A percentile compares a stretch with the other conserved stretches of the same genome.
These are phyloP conservation scores for Immersiporthe knoxdaviesiana DNA, from an alignment of 2,329 filamentous ascomycete species.

Conservation along the genomic window DNA sequence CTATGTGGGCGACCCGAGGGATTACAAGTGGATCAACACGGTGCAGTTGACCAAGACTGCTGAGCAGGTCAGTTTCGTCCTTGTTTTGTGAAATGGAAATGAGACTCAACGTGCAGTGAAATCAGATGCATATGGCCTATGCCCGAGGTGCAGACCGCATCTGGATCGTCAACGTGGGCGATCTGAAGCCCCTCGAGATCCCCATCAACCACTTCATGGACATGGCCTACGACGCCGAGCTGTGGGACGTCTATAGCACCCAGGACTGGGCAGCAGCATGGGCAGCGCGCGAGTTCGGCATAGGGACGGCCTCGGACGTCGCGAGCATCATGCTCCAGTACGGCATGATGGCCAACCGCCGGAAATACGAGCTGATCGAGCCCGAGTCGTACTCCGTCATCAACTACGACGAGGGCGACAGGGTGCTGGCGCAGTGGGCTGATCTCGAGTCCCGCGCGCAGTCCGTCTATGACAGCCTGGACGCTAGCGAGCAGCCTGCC, in stretches of 20 bases:
- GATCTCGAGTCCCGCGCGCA: conserved; percentile 57
- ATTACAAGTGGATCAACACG: conserved; percentile 66
- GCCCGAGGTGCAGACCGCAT: conserved; percentile 61
- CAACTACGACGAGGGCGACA: conserved; percentile 67
- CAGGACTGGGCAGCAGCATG: conserved; percentile 56
- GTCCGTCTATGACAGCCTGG: conserved; percentile 57
- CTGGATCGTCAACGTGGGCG: conserved; percentile 70
- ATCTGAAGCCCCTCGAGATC: conserved; percentile 66
- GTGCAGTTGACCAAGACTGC: conserved; percentile 64
- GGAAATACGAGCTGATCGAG: conserved; percentile 67
- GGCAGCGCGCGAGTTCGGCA: conserved; percentile 60
- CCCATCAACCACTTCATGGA: conserved; percentile 71
- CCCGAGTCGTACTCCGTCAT: conserved; percentile 61
- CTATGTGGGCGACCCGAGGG: conserved; percentile 52
- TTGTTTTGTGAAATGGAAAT: not conserved
- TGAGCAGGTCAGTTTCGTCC: conserved; percentile 43
- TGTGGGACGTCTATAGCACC: conserved; percentile 60
- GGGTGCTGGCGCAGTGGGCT: conserved; percentile 59
- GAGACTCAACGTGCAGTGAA: conserved; percentile 20
- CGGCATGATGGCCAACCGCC: conserved; percentile 56
- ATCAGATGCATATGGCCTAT: conserved; percentile 61
- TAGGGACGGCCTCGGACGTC: conserved; percentile 49
- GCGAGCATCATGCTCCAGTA: conserved; percentile 58
- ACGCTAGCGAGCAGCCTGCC: conserved; percentile 53
- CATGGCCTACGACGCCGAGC: conserved; percentile 65